Base-by-base conservation (phyloP, 169 alveolate genomes). In the Blepharisma undulans region DNA sequence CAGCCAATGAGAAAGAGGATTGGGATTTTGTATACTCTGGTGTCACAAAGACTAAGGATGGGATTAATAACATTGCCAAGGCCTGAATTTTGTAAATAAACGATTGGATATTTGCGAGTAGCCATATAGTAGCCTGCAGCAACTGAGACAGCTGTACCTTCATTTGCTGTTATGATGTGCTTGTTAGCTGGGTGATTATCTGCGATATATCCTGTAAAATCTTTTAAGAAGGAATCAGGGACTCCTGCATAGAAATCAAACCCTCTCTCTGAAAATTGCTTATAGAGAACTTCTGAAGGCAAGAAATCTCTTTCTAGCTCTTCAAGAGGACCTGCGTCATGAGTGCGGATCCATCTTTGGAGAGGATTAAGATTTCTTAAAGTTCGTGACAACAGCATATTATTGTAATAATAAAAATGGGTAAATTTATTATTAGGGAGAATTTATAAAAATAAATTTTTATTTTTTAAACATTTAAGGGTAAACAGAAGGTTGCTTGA, bases 21-120 rank as follows among this genome's bases (percentile, higher is more conserved):
- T 0, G 98, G 98, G 22, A 96, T 93, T 12, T 95, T 93, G 92
- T 94, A 96, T 0, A 96, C 98, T 89, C 94, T 92, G 25, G 93
- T 92, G 87, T 94, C 95, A 5, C 94, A 94, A 72, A 96, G 81
- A 74, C 96, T 92, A 66, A 94, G 89, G 29, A 94, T 92, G 0
- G 98, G 98, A 84, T 96, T 96, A 7, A 94, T 94, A 19, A 96
- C 91, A 86, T 96, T 96, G 32, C 98, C 98, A 34, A 93, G 91
- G 71, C 98, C 98, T 84, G 95, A 91, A 34, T 96, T 96, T 84
- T 96, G 91, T 79, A 94, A 90, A 88, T 96, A 96, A 33, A 96
- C 97, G n/a, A 94, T 77, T 32, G 98, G 97, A 34, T 94, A 88
- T 85, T 90, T 94, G 22, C 92, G 86, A 29, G 98, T 94, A 0